phyloP scores from a whole-genome alignment of 2,329 filamentous ascomycete species.

The Beauveria scarabaeidicola region DNA sequence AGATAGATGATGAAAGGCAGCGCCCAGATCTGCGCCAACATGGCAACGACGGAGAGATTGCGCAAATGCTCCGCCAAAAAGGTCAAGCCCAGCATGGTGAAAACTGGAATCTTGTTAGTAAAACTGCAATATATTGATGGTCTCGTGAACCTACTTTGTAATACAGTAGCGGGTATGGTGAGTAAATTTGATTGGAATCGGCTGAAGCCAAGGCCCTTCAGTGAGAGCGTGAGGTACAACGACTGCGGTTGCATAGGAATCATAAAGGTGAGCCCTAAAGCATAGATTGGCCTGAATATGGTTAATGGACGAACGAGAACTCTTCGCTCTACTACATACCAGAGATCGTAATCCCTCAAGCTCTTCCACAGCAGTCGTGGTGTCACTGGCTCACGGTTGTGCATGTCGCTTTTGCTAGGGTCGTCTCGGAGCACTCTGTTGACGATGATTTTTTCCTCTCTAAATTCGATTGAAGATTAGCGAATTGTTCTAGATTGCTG shows the following conservation, averaged over 20 bases:
- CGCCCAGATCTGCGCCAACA: constrained; percentile 42
- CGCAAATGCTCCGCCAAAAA: constrained; percentile 36
- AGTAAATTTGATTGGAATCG: constrained; percentile 49
- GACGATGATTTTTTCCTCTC: constrained; percentile 48
- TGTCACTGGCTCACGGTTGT: constrained; percentile 48
- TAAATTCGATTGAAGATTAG: background rate
- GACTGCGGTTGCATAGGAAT: constrained; percentile 38
- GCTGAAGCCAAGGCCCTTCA: constrained; percentile 41
- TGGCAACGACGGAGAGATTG: constrained; percentile 33
- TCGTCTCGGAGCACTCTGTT: constrained; percentile 49
- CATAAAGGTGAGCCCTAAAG: constrained; percentile 38
- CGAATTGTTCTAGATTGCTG: background rate
- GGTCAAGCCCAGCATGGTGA: constrained; percentile 37
- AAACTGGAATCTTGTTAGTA: background rate
- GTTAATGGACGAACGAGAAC: background rate
- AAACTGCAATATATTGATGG: constrained; percentile 1
- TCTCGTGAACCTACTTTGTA: constrained; percentile 31
- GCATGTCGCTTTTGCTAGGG: constrained; percentile 48
- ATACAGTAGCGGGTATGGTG: constrained; percentile 40
- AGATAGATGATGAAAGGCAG: constrained; percentile 45
- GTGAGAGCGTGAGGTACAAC: constrained; percentile 44
- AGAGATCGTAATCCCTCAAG: constrained; percentile 47
- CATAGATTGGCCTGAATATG: constrained; percentile 34
- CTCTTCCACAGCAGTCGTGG: constrained; percentile 37
- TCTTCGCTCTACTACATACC: constrained; percentile 18